These are phyloP conservation scores for Cercospora nicotianae DNA, from an alignment of 2,329 filamentous ascomycete species.

Conservation along the genomic window DNA sequence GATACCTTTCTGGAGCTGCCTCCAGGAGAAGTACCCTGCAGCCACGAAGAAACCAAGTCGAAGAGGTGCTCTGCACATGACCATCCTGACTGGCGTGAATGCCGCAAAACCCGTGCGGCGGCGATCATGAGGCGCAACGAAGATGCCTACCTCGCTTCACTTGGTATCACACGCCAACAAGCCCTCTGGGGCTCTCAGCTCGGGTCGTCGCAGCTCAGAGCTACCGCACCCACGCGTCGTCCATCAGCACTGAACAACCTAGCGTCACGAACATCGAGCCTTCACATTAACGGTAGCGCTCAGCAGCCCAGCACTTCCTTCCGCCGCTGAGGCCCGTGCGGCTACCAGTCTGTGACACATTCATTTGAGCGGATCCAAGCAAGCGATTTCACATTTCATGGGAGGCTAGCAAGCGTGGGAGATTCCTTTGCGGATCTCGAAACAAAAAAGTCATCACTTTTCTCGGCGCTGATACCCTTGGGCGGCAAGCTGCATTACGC, in stretches of 20 bases:
- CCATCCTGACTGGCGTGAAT: conserved; percentile 21
- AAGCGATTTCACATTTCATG: not conserved
- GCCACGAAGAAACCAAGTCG: conserved; percentile 12
- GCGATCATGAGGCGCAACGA: conserved; percentile 8
- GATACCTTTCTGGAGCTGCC: conserved; percentile 15
- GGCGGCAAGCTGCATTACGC: not conserved
- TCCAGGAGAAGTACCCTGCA: not conserved
- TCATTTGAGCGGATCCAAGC: not conserved
- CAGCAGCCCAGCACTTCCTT: not conserved
- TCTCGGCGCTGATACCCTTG: not conserved
- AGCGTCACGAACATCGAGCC: not conserved
- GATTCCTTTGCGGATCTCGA: not conserved
- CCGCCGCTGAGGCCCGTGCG: not conserved
- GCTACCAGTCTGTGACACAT: not conserved
- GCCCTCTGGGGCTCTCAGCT: conserved; percentile 4
- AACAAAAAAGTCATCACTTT: not conserved
- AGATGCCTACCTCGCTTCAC: not conserved
- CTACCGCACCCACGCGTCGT: not conserved
- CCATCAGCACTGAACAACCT: not conserved
- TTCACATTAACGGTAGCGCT: not conserved
- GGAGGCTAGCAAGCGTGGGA: not conserved
- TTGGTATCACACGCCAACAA: conserved; percentile 11
- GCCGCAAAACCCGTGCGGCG: conserved; percentile 8
- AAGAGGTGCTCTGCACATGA: conserved; percentile 20
- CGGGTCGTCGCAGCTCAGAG: not conserved